Base-by-base conservation (phyloP, 83 land plant genomes). In the Picea mariana region DNA sequence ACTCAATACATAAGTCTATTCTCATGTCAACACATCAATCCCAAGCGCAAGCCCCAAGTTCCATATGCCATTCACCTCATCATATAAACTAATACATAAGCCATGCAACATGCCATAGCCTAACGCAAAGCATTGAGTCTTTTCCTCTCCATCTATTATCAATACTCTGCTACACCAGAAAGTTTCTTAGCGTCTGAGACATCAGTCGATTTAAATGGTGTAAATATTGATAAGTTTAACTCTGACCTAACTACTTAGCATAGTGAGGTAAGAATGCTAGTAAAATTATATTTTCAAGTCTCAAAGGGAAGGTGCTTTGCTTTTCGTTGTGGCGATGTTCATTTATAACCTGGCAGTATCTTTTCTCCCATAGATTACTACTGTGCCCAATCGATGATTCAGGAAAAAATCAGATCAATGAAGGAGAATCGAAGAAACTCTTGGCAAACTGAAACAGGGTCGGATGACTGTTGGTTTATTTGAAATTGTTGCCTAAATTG, bases 261-360 rank as follows among this genome's bases (percentile, higher is more conserved):
- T n/a, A 93, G 85, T 84, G 95, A 93, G 82, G 87, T 91, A 47
- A 84, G 93, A 80, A 79, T 87, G 42, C 85, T 96, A 58, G 97
- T 94, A 67, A 89, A 91, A 82, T 94, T 76, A 87, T 86, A 5
- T 97, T 94, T 81, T 88, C 95, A 76, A 89, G 90, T 65, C 99
- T 95, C 87, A 97, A 93, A 27, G 97, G 97, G 59, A 98, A 97
- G 87, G 87, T 95, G 62, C 80, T 90, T 95, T 87, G 86, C 95
- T 34, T 86, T 94, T 86, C 85, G 92, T 42, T 80, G 87, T 31
- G 99, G 99, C 69, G 95, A 91, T 38, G 93, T 97, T 4, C 94
- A 95, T 52, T 86, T 94, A 34, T 95, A 91, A 81, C 94, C 97
- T 86, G 98, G 98, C 64, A 65, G 93, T 82, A 85, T 62, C 64